Percentiles rank a stretch among this genome's conserved stretches.
phyloP scores from a whole-genome alignment of 306 rosid species.

The Abrus pulchellus region DNA sequence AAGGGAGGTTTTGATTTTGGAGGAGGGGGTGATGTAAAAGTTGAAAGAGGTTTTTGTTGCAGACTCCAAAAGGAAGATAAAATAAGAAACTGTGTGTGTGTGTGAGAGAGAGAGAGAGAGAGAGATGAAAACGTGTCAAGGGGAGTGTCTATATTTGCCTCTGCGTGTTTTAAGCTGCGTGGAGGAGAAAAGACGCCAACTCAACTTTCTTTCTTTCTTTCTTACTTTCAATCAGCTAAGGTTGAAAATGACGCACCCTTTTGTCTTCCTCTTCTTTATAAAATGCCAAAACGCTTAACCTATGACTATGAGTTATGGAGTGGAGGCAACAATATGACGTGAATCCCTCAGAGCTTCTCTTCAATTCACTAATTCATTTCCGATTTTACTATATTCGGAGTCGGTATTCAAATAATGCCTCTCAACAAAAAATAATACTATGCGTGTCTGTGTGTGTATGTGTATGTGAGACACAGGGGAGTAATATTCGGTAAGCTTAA shows the following conservation, averaged over 20 bases:
- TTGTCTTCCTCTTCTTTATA: slow-evolving; percentile 44
- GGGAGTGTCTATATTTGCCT: slow-evolving; percentile 62
- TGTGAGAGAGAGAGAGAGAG: background rate
- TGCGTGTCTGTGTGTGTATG: background rate
- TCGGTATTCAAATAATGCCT: background rate
- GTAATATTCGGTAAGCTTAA: too few species aligned
- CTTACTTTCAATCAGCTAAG: slow-evolving; percentile 48
- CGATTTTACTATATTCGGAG: slow-evolving; percentile 20
- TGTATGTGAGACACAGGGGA: background rate
- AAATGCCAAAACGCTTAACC: slow-evolving; percentile 46
- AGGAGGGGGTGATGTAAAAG: slow-evolving; percentile 43
- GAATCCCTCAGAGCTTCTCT: slow-evolving; percentile 27
- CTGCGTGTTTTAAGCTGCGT: slow-evolving; percentile 94
- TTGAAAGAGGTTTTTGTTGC: slow-evolving; percentile 55
- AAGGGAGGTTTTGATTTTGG: slow-evolving; percentile 39
- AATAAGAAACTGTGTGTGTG: background rate
- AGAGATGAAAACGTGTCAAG: slow-evolving; percentile 61
- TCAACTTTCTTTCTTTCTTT: slow-evolving; percentile 36
- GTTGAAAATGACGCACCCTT: slow-evolving; percentile 68
- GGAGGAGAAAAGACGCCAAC: slow-evolving; percentile 97
- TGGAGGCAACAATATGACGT: slow-evolving; percentile 41
- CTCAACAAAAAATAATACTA: too few species aligned
- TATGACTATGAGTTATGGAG: background rate
- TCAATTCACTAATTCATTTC: slow-evolving; percentile 11
- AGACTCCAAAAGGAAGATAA: background rate